Conservation (phyloP, 306 rosid species). For the Lathyrus tuberosus region DNA sequence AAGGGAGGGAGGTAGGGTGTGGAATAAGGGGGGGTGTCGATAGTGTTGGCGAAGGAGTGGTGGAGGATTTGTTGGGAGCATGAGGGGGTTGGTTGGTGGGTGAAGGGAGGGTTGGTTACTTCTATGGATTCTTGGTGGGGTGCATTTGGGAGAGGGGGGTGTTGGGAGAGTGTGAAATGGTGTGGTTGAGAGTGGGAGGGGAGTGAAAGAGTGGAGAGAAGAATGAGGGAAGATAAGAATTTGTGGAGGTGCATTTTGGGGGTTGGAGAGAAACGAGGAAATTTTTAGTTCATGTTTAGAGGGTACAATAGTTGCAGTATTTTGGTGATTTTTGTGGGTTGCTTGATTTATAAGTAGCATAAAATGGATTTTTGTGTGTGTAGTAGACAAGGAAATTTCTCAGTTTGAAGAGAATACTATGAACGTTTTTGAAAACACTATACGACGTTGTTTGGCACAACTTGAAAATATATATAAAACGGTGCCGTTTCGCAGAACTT, state of each 20-base stretch:
- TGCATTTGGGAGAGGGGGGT: background rate
- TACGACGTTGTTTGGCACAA: too few relatives aligned
- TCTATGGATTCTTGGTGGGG: slow-evolving; percentile 55
- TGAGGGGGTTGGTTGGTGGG: slow-evolving; percentile 50
- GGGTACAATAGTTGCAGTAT: background rate
- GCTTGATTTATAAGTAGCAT: background rate
- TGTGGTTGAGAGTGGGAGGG: slow-evolving; percentile 47
- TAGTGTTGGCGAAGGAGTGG: slow-evolving; percentile 76
- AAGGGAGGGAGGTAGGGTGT: slow-evolving; percentile 60
- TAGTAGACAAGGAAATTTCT: too few relatives aligned
- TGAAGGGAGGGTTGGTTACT: slow-evolving; percentile 54
- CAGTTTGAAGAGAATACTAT: too few relatives aligned
- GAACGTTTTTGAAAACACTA: too few relatives aligned
- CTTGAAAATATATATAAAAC: too few relatives aligned
- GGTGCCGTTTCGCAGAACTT: too few relatives aligned
- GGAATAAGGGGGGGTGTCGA: slow-evolving; percentile 65
- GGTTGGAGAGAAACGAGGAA: background rate
- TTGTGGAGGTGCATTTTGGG: slow-evolving; percentile 34
- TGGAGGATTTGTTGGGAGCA: slow-evolving; percentile 57
- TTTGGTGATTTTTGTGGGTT: background rate
- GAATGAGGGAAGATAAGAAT: slow-evolving; percentile 10
- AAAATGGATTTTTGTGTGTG: background rate
- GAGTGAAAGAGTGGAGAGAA: slow-evolving; percentile 35
- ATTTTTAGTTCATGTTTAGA: background rate
- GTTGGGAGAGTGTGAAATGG: slow-evolving; percentile 38